Base-by-base conservation (phyloP, 2,329 filamentous ascomycete species). In the Diaporthe sp. region DNA sequence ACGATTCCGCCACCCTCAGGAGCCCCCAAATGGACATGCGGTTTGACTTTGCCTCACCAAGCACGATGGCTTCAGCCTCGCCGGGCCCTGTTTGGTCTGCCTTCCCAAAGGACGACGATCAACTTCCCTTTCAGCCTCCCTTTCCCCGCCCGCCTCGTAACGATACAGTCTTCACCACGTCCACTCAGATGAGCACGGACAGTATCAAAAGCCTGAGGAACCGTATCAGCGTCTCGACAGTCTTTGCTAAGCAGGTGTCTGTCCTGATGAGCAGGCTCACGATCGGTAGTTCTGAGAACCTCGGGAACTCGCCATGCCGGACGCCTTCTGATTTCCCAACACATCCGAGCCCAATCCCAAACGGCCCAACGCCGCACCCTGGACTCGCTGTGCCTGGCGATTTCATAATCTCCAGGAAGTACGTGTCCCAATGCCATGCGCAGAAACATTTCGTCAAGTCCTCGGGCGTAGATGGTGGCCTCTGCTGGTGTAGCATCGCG, bases 331-430 rank as follows among this genome's bases (percentile, higher is more conserved):
- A 75, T 35, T 68, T 71, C 22, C 22, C 68, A 17, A 30, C 44
- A 25, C 56, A 42, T 35, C 69, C 63, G 6, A 42, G 19, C n/a
- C 32, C 78, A 81, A 8, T 84, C 75, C 79, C 19, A 78, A 27
- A 47, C 47, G 72, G 61, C 17, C 74, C 73, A 19, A 63, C 73
- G 27, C 73, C 71, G 8, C 75, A 75, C 32, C 78, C 79, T 19
- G 72, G 76, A 8, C 82, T 82, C 65, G 81, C 85, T 6, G 77
- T 90, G 6, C 86, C 89, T 0, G 87, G 88, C 27, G 88, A 90
- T 76, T 88, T 88, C 50, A 80, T 90, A 9, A 82, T 78, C 42
- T 76, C 79, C 9, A 79, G 82, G 66, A 79, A 70, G 19, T 71
- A 78, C 15, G 59, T 75, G 7, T 35, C 59, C 10, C 44, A 42